These are phyloP conservation scores for Apiosordaria backusii DNA, from an alignment of 495 filamentous ascomycete genomes.

Conservation along the genomic window DNA sequence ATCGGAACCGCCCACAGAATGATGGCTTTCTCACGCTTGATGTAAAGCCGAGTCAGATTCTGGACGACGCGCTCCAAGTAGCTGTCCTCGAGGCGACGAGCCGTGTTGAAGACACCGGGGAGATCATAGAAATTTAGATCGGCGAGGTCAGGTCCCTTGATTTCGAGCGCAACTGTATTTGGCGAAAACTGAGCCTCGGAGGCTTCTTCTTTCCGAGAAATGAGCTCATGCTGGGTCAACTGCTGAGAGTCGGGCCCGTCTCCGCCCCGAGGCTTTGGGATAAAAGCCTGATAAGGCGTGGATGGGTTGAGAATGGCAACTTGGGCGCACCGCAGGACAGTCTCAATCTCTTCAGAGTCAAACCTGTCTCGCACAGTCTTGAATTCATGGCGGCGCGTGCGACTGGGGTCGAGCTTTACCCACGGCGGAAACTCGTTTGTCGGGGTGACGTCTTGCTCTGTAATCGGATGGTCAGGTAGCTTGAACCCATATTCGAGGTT, in stretches of 20 bases:
- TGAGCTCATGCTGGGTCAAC: conserved; percentile 22
- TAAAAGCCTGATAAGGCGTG: conserved; percentile 41
- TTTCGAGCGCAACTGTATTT: conserved; percentile 70
- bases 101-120: conserved; percentile 70
- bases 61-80: conserved; percentile 65
- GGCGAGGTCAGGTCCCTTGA: conserved; percentile 63
- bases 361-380: conserved; percentile 41
- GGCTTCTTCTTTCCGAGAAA: conserved; percentile 31
- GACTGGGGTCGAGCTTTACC: conserved; percentile 24
- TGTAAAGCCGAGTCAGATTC: conserved; percentile 65
- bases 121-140: conserved; percentile 77
- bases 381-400: conserved; percentile 37
- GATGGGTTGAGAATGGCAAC: conserved; percentile 65
- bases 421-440: conserved; percentile 46
- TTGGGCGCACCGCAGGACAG: conserved; percentile 64
- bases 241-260: conserved; percentile 33
- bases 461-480: conserved; percentile 27
- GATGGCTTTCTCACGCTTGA: conserved; percentile 60
- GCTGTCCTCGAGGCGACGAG: conserved; percentile 55
- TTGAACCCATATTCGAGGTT: conserved; percentile 54
- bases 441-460: conserved; percentile 38
- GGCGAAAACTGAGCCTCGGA: conserved; percentile 66
- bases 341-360: conserved; percentile 50
- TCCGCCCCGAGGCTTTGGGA: conserved; percentile 38
- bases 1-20: conserved; percentile 73